Conservation (phyloP, 2,329 filamentous ascomycete genomes). For the Xylariomycetidae sp. region DNA sequence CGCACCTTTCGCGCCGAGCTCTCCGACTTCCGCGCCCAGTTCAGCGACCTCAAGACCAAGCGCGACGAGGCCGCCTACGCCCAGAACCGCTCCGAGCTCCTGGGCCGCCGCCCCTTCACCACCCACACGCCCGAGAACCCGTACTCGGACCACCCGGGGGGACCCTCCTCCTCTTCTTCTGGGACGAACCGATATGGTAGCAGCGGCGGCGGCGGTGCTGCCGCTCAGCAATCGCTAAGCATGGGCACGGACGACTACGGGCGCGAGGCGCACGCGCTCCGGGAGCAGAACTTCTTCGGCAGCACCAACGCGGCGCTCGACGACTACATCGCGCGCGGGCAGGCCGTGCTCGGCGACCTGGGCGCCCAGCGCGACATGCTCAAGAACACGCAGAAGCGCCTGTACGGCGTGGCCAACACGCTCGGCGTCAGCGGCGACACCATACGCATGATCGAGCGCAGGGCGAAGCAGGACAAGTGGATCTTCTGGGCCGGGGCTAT, state of each 20-base stretch:
- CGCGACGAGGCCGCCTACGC: slow-evolving; percentile 68
- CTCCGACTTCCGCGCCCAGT: slow-evolving; percentile 69
- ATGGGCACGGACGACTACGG: slow-evolving; percentile 58
- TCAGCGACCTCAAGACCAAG: slow-evolving; percentile 71
- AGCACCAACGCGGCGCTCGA: slow-evolving; percentile 82
- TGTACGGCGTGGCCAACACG: slow-evolving; percentile 93
- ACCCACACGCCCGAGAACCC: slow-evolving; percentile 83
- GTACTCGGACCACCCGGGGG: slow-evolving; percentile 58
- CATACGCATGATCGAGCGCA: slow-evolving; percentile 90
- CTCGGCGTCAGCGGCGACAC: slow-evolving; percentile 91
- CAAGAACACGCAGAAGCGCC: slow-evolving; percentile 84
- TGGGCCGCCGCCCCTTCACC: slow-evolving; percentile 81
- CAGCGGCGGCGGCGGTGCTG: slow-evolving; percentile 21
- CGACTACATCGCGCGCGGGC: slow-evolving; percentile 86
- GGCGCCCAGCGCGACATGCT: slow-evolving; percentile 89
- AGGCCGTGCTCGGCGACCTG: slow-evolving; percentile 84
- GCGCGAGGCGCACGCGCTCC: slow-evolving; percentile 76
- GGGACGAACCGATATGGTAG: slow-evolving; percentile 38
- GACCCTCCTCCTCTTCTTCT: slow-evolving; percentile 28
- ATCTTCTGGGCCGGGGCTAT: slow-evolving; percentile 88
- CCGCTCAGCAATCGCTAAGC: slow-evolving; percentile 32
- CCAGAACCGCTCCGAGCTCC: slow-evolving; percentile 70
- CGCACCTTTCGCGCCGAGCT: slow-evolving; percentile 83
- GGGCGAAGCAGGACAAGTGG: slow-evolving; percentile 95
- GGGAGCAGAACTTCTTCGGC: slow-evolving; percentile 84